Evolutionary conservation across 1,139 yeast genomes (phyloP).

Genomic region (Pichia sp.): DNA sequence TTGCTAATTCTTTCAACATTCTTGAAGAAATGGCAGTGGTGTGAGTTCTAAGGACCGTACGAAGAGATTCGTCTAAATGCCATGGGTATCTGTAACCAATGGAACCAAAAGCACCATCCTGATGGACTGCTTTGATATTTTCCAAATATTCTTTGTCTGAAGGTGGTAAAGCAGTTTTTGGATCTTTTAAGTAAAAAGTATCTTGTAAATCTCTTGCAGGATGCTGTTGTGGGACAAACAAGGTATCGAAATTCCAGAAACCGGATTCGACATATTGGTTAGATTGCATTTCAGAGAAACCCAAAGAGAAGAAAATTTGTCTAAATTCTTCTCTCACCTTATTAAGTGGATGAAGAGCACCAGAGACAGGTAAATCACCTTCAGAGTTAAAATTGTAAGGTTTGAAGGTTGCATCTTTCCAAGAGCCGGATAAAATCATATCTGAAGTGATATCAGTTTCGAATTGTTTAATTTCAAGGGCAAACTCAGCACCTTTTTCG

Average conservation of each 20-base stretch:
- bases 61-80: conserved; percentile 83
- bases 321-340: conserved; percentile 97
- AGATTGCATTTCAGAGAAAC: conserved; percentile 98
- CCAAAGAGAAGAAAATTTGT: conserved; percentile 95
- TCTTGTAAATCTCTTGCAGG: conserved; percentile 99
- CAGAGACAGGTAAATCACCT: conserved; percentile 79
- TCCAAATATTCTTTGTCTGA: conserved; percentile 71
- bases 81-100: conserved; percentile 98
- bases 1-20: conserved; percentile 80
- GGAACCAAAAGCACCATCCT: conserved; percentile 86
- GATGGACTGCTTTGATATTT: conserved; percentile 75
- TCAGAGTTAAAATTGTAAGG: conserved; percentile 95
- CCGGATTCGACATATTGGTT: conserved; percentile 97
- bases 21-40: conserved; percentile 90
- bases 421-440: conserved; percentile 72
- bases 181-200: conserved; percentile 94
- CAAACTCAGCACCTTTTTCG: conserved; percentile 76
- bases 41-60: conserved; percentile 93
- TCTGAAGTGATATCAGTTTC: conserved; percentile 95
- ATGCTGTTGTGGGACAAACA: conserved; percentile 97
- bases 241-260: conserved; percentile 97
- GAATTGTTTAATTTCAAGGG: conserved; percentile 66
- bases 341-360: conserved; percentile 93
- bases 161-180: conserved; percentile 70
- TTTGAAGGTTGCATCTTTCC: conserved; percentile 83